Conservation (phyloP, 805 yeast species). For the Saccharomycopsis selenospora region DNA sequence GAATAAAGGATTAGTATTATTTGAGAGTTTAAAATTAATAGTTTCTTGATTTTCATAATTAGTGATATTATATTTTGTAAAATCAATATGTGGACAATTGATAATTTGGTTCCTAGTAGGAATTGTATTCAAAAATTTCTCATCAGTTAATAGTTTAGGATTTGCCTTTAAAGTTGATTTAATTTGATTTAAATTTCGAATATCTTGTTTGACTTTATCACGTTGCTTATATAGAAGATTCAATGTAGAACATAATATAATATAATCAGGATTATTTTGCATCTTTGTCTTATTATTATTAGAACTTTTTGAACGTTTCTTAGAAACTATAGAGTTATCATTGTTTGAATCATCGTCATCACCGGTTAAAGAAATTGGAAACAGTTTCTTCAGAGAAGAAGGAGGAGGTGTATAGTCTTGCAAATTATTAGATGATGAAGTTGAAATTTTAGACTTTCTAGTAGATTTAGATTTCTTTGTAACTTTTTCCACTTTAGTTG, state of each 20-base stretch:
- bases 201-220: constrained; percentile 14
- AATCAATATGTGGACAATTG: constrained; percentile 18
- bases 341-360: not conserved
- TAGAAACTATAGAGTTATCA: not conserved
- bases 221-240: constrained; percentile 13
- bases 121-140: not conserved
- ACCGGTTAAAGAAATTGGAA: not conserved
- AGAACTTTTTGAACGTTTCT: not conserved
- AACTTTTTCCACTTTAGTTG: constrained; percentile 1
- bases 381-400: not conserved
- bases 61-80: constrained; percentile 17
- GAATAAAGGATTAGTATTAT: not conserved
- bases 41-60: constrained; percentile 10
- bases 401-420: constrained; percentile 9
- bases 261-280: constrained; percentile 16
- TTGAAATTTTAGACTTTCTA: no score
- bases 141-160: constrained; percentile 5
- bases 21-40: not conserved
- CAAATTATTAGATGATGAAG: not conserved
- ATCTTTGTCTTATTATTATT: not conserved
- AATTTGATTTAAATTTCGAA: constrained; percentile 10
- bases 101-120: constrained; percentile 17
- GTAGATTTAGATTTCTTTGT: constrained; percentile 2
- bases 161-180: constrained; percentile 11
- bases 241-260: constrained; percentile 17